phyloP scores from a whole-genome alignment of 768 basidiomycete genomes.

The Scleroderma citrinum region DNA sequence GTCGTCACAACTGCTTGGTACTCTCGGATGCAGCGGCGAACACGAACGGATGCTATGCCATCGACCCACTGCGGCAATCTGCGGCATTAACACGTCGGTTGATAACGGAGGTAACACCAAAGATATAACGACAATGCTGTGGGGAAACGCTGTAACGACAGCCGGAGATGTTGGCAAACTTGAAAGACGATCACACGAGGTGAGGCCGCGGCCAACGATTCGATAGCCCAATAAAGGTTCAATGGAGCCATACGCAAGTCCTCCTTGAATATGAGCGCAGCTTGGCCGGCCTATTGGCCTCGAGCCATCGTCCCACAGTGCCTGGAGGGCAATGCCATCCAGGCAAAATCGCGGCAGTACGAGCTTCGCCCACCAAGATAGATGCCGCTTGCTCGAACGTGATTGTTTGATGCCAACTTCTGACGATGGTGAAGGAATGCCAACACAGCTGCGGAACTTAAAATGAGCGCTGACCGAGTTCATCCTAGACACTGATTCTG shows the following conservation, averaged over 20 bases:
- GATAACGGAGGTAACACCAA: constrained; percentile 35
- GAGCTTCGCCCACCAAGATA: constrained; percentile 26
- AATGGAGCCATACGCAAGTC: too few species aligned
- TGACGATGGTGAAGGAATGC: neutral
- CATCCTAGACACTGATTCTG: constrained; percentile 16
- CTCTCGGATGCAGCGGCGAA: constrained; percentile 28
- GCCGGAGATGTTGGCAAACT: constrained; percentile 26
- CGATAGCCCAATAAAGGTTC: too few species aligned
- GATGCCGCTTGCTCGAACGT: constrained; percentile 36
- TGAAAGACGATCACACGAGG: constrained; percentile 24
- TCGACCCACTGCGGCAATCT: constrained; percentile 9
- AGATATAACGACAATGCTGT: constrained; percentile 27
- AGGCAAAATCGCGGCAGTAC: constrained; percentile 30
- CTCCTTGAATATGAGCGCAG: constrained; percentile 34
- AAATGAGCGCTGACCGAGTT: neutral
- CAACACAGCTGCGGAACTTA: neutral
- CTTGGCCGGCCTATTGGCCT: constrained; percentile 26
- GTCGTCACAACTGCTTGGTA: constrained; percentile 33
- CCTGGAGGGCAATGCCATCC: constrained; percentile 21
- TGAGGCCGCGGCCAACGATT: too few species aligned
- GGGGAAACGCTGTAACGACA: constrained; percentile 35
- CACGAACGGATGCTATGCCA: constrained; percentile 7
- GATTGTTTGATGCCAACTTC: constrained; percentile 32
- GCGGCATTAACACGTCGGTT: constrained; percentile 19
- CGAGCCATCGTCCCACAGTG: constrained; percentile 31